These are phyloP conservation scores for Termitomyces sp. DNA, from an alignment of 768 basidiomycete genomes.

Conservation along the genomic window DNA sequence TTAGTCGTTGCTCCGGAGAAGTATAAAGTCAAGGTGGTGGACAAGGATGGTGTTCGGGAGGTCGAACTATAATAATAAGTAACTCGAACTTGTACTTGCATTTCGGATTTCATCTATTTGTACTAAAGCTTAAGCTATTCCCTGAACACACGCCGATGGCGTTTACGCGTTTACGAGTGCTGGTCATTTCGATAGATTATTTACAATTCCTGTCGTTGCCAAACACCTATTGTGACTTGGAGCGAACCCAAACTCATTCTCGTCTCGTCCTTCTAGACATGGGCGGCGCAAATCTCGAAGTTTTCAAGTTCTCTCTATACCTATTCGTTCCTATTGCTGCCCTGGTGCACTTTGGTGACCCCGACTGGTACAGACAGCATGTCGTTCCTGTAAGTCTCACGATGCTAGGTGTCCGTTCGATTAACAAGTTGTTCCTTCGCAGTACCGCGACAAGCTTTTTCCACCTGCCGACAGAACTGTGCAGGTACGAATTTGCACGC, in stretches of 20 bases:
- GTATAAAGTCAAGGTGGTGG: slow-evolving; percentile 90
- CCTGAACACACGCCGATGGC: neutral
- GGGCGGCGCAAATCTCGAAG: slow-evolving; percentile 71
- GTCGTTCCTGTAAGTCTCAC: slow-evolving; percentile 63
- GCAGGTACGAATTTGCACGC: slow-evolving; percentile 34
- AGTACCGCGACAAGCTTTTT: slow-evolving; percentile 77
- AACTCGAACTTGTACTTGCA: slow-evolving; percentile 12
- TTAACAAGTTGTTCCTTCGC: neutral
- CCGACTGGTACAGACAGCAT: slow-evolving; percentile 78
- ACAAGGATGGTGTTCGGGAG: slow-evolving; percentile 86
- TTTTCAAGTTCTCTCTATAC: slow-evolving; percentile 88
- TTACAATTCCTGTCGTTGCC: slow-evolving; percentile 1
- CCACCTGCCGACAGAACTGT: slow-evolving; percentile 57
- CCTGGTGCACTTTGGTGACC: slow-evolving; percentile 84
- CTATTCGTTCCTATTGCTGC: slow-evolving; percentile 82
- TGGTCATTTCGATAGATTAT: neutral
- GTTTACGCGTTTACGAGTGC: too few relatives aligned
- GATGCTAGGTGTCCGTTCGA: neutral
- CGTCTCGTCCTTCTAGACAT: slow-evolving; percentile 6
- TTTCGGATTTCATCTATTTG: slow-evolving; percentile 10
- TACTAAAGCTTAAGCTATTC: neutral
- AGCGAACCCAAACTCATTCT: neutral
- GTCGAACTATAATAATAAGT: slow-evolving; percentile 62
- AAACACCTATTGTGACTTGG: neutral
- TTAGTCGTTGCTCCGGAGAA: slow-evolving; percentile 75